A percentile compares a stretch with the other conserved stretches of the same genome.
phyloP scores from a whole-genome alignment of 768 basidiomycete species.

The Lactarius tabidus region DNA sequence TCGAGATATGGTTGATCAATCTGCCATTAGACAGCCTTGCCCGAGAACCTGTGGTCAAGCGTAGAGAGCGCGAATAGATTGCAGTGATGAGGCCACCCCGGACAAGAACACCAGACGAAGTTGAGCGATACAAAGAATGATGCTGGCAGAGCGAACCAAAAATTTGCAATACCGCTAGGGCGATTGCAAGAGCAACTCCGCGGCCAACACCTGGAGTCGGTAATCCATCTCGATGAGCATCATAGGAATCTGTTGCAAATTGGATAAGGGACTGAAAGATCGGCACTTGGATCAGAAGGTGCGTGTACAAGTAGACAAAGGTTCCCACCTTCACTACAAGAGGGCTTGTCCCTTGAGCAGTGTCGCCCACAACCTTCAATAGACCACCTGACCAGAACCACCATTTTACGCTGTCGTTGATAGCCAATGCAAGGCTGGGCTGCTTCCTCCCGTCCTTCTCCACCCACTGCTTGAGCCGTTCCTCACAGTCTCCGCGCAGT shows the following conservation, averaged over 20 bases:
- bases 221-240: constrained; percentile 28
- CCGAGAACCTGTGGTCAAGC: constrained; percentile 73
- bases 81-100: constrained; percentile 85
- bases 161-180: constrained; percentile 64
- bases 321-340: constrained; percentile 67
- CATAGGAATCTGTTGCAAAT: constrained; percentile 63
- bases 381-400: constrained; percentile 73
- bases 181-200: constrained; percentile 75
- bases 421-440: constrained; percentile 61
- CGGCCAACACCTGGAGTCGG: constrained; percentile 42
- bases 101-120: constrained; percentile 71
- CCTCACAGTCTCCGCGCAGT: constrained; percentile 47
- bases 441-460: constrained; percentile 56
- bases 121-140: constrained; percentile 79
- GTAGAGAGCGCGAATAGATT: constrained; percentile 75
- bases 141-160: constrained; percentile 63
- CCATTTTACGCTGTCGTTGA: constrained; percentile 76
- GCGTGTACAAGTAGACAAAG: background rate
- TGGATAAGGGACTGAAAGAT: constrained; percentile 56
- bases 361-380: constrained; percentile 56
- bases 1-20: constrained; percentile 91
- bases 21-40: constrained; percentile 81
- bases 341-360: constrained; percentile 68
- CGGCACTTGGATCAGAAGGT: background rate
- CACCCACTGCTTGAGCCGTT: constrained; percentile 61